phyloP scores from a whole-genome alignment of 2,329 filamentous ascomycete genomes.

The Fusarium mexicanum region DNA sequence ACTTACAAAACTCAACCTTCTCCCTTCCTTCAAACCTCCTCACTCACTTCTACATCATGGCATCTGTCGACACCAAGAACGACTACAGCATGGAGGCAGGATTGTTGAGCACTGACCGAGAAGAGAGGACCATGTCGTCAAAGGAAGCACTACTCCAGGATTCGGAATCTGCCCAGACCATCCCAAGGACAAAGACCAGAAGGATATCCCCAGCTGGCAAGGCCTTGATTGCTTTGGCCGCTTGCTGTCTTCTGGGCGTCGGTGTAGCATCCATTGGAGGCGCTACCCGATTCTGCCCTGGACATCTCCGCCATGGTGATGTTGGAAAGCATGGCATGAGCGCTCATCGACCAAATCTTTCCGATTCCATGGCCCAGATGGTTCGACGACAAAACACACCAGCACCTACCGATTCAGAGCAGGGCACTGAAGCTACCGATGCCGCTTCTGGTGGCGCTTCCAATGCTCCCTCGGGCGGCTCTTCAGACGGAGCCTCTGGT shows the following conservation, averaged over 20 bases:
- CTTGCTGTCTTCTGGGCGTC: slow-evolving; percentile 39
- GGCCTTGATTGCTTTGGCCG: slow-evolving; percentile 37
- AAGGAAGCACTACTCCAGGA: slow-evolving; percentile 43
- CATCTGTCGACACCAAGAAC: slow-evolving; percentile 38
- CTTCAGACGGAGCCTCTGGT: slow-evolving; percentile 22
- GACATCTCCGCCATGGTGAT: slow-evolving; percentile 39
- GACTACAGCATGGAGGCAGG: slow-evolving; percentile 45
- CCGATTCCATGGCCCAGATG: slow-evolving; percentile 65
- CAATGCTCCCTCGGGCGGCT: neutral
- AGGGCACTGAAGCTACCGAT: slow-evolving; percentile 5
- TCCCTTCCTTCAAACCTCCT: slow-evolving; percentile 18
- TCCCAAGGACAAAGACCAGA: slow-evolving; percentile 17
- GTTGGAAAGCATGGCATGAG: slow-evolving; percentile 36
- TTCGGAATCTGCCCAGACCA: slow-evolving; percentile 32
- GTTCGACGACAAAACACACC: slow-evolving; percentile 66
- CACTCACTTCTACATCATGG: slow-evolving; percentile 29
- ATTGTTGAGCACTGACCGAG: slow-evolving; percentile 43
- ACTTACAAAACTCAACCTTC: slow-evolving; percentile 41
- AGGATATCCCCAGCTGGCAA: slow-evolving; percentile 40
- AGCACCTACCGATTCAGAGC: slow-evolving; percentile 17
- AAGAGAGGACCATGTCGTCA: slow-evolving; percentile 43
- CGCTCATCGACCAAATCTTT: slow-evolving; percentile 38
- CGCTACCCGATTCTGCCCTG: slow-evolving; percentile 39
- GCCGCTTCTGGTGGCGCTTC: slow-evolving; percentile 2
- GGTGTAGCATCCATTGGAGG: slow-evolving; percentile 40